phyloP scores from a whole-genome alignment of 106 monocot species.

The Iris macrosiphon region DNA sequence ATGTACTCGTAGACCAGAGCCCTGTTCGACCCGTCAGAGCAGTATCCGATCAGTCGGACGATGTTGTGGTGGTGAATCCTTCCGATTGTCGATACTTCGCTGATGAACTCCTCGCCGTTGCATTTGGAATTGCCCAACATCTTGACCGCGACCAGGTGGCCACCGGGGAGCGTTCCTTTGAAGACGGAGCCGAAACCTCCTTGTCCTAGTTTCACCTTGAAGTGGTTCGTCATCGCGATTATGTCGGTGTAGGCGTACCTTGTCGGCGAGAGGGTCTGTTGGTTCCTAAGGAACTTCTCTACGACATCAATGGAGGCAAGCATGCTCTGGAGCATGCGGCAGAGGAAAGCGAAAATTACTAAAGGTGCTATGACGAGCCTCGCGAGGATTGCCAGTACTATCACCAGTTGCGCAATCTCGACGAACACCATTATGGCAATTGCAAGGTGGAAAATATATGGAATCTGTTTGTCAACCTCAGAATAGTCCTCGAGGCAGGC shows the following conservation, averaged over 20 bases:
- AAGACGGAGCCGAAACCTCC: constrained; percentile 46
- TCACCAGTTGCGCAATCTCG: neutral
- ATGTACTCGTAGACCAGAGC: constrained; percentile 18
- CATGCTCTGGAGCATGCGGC: constrained; percentile 6
- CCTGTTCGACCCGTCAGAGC: constrained; percentile 10
- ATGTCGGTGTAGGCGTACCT: constrained; percentile 42
- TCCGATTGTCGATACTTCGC: constrained; percentile 13
- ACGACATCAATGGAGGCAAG: constrained; percentile 13
- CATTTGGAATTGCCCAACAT: constrained; percentile 13
- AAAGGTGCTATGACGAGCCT: constrained; percentile 26
- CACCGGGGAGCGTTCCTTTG: constrained; percentile 19
- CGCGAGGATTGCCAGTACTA: too few relatives aligned
- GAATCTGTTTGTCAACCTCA: neutral
- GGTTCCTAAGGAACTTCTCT: constrained; percentile 37
- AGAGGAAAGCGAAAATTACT: constrained; percentile 17
- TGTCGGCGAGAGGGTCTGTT: constrained; percentile 14
- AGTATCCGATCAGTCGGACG: constrained; percentile 9
- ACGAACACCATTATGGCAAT: neutral
- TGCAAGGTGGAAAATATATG: neutral
- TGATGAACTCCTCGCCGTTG: constrained; percentile 13
- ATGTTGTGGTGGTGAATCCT: constrained; percentile 12
- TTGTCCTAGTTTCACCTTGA: constrained; percentile 39
- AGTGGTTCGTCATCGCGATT: constrained; percentile 30
- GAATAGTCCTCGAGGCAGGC: constrained; percentile 4
- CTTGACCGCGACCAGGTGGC: constrained; percentile 29